Percentiles rank a stretch among this genome's conserved stretches.
Evolutionary conservation across 331 rosid species (phyloP).

Genomic region (Dryas integrifolia): DNA sequence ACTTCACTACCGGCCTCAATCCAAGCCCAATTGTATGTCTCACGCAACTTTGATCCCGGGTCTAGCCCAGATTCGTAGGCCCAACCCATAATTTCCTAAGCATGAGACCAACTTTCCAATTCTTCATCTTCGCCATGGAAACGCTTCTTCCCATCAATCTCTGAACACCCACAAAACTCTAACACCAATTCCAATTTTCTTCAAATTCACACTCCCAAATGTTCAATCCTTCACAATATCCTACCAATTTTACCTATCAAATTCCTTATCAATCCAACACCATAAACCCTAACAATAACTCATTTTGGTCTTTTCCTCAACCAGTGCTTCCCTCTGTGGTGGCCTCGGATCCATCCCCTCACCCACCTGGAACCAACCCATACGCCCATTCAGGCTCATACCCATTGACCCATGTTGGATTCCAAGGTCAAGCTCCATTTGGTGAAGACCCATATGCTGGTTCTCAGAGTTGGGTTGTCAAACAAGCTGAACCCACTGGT

Average conservation of each 20-base stretch:
- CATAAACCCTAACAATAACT: slow-evolving; percentile 24
- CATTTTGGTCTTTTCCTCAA: slow-evolving; percentile 33
- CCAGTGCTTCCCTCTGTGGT: slow-evolving; percentile 23
- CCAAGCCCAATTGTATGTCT: no score
- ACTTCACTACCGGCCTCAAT: no score
- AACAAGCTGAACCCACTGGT: slow-evolving; percentile 33
- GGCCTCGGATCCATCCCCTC: slow-evolving; percentile 32
- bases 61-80: no score
- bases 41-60: no score
- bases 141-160: background rate
- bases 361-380: slow-evolving; percentile 53
- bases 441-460: slow-evolving; percentile 27
- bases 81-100: background rate
- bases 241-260: slow-evolving; percentile 24
- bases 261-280: slow-evolving; percentile 25
- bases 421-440: slow-evolving; percentile 25
- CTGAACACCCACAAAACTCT: background rate
- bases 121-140: no score
- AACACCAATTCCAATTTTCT: background rate
- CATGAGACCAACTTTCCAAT: background rate
- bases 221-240: slow-evolving; percentile 29
- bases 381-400: slow-evolving; percentile 18
- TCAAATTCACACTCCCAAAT: slow-evolving; percentile 18
- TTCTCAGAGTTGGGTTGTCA: slow-evolving; percentile 36
- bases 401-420: slow-evolving; percentile 26